Evolutionary conservation across 1,284 basidiomycete genomes (phyloP), one percentile per base, ranked within the genome.

Genomic region (Ceratobasidium sp.): DNA sequence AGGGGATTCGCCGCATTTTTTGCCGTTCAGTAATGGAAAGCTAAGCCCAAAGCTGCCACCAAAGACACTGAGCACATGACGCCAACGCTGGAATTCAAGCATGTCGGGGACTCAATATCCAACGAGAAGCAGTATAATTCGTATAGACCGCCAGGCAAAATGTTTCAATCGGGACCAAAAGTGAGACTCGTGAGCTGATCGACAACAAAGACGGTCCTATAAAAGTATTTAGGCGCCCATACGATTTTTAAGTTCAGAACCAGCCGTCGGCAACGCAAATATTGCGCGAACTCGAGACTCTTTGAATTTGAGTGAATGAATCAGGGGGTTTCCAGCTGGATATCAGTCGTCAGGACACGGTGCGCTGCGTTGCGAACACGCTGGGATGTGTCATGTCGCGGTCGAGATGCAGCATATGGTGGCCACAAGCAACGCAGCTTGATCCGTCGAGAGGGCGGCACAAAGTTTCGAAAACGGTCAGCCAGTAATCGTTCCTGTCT

Each of bases 261-360:
- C 57, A 60, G 57, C 22, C 57, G 60, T 64, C 60, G 60, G 60
- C 60, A 34, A 35, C 5, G 49, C 20, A 50, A 64, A 64, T 40
- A 52, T n/a, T 52, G 32, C 40, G 31, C 42, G 43, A 6, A 43
- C 55, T 57, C 55, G 35, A 57, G 55, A 31, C 57, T 40, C 57
- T 42, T 42, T 25, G 40, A 49, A 47, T 60, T 60, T 15, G 40
- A 49, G 57, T 6, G 12, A 7, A 29, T 22, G 29, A 49, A 45
- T 25, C 34, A 17, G 42, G 35, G 49, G 52, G 52, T 47, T 47
- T 27, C 20, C 15, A 3, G 42, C 13, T n/a, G 47, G 31, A 42
- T 2, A 22, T 6, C 6, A 6, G 56, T 3, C 17, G 7, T 10
- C 27, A 12, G n/a, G 25, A 8, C 38, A 31, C 10, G 34, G 22